A percentile compares a stretch with the other conserved stretches of the same genome.
Evolutionary conservation across 129 eudicot genomes (phyloP).

Genomic region (Flaveria bidentis): DNA sequence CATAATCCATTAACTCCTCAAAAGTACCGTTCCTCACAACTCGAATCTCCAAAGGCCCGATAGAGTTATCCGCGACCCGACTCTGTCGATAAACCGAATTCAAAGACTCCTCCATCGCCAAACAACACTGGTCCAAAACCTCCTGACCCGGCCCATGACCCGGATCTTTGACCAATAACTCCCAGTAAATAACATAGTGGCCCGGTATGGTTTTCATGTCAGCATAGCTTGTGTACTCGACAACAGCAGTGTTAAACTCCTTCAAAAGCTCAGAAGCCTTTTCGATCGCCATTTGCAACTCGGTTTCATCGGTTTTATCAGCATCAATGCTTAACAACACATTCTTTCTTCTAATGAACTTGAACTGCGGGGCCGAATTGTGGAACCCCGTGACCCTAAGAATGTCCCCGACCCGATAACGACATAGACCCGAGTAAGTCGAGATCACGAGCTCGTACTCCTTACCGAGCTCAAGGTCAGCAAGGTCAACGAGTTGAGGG

Average conservation of each 20-base stretch:
- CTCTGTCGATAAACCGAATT: constrained; percentile 55
- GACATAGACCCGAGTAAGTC: constrained; percentile 67
- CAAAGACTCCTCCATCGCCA: constrained; percentile 51
- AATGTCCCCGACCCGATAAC: constrained; percentile 79
- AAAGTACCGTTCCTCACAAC: constrained; percentile 56
- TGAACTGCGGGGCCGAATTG: constrained; percentile 75
- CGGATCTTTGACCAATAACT: constrained; percentile 47
- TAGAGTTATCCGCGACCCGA: constrained; percentile 61
- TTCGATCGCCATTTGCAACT: constrained; percentile 66
- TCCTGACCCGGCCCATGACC: constrained; percentile 26
- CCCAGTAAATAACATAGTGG: constrained; percentile 61
- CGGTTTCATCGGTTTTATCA: constrained; percentile 76
- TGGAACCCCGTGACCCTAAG: constrained; percentile 85
- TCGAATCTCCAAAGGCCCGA: constrained; percentile 62
- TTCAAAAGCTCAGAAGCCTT: constrained; percentile 46
- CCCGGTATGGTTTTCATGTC: constrained; percentile 54
- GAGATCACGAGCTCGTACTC: constrained; percentile 79
- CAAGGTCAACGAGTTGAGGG: constrained; percentile 54
- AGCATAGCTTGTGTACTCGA: constrained; percentile 67
- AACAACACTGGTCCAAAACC: constrained; percentile 45
- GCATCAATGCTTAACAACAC: constrained; percentile 68
- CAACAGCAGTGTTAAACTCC: constrained; percentile 41
- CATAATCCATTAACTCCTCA: constrained; percentile 66
- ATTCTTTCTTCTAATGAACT: constrained; percentile 67
- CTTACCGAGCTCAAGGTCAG: constrained; percentile 59